phyloP scores from a whole-genome alignment of 345 rosid genomes.

The Cardamine chenopodiifolia region DNA sequence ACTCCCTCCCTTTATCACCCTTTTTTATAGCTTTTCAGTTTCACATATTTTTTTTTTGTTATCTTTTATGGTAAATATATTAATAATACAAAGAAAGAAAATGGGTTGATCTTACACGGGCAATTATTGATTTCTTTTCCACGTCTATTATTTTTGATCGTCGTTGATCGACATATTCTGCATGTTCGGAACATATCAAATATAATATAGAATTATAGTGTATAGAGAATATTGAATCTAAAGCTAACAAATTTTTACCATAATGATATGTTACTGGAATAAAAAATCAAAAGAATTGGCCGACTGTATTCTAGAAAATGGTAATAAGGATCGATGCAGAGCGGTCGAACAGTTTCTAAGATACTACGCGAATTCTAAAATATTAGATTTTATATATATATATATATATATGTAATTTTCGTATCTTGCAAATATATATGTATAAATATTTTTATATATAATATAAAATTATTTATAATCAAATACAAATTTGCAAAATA shows the following conservation, averaged over 20 bases:
- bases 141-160: constrained; percentile 32
- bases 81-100: constrained; percentile 17
- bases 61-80: constrained; percentile 16
- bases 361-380: no score
- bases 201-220: constrained; percentile 3
- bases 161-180: constrained; percentile 29
- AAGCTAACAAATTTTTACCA: background rate
- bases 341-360: no score
- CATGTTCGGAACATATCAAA: constrained; percentile 29
- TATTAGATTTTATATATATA: no score
- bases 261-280: background rate
- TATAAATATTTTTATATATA: no score
- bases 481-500: no score
- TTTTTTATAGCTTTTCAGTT: constrained; percentile 62
- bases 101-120: constrained; percentile 1
- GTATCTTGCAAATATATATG: no score
- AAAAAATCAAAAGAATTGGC: background rate
- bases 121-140: constrained; percentile 16
- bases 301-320: background rate
- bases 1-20: constrained; percentile 28
- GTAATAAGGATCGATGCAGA: background rate
- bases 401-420: no score
- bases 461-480: no score
- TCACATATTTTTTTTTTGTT: background rate
- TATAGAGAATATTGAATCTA: constrained; percentile 24